Conservation (phyloP, 768 basidiomycete species). For the Leucocoprinus leucothites region DNA sequence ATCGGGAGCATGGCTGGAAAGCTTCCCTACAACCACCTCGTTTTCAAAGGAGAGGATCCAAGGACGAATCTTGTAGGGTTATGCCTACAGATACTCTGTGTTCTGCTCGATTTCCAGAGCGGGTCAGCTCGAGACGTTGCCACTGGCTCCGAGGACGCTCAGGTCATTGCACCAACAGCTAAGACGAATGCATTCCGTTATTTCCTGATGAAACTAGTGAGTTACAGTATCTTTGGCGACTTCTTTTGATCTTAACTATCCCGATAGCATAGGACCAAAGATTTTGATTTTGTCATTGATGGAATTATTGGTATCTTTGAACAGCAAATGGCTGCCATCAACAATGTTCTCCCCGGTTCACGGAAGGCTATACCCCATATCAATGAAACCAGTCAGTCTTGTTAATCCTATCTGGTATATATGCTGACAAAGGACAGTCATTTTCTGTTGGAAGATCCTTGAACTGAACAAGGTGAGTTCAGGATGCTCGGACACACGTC, state of each 20-base stretch:
- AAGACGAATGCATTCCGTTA: conserved; percentile 89
- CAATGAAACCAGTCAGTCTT: conserved; percentile 69
- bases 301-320: conserved; percentile 68
- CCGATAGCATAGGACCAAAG: conserved; percentile 79
- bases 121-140: conserved; percentile 61
- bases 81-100: conserved; percentile 75
- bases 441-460: conserved; percentile 87
- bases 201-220: conserved; percentile 85
- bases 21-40: conserved; percentile 85
- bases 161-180: conserved; percentile 47
- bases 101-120: conserved; percentile 78
- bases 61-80: conserved; percentile 68
- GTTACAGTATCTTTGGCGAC: conserved; percentile 21
- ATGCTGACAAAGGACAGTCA: conserved; percentile 40
- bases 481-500: neutral
- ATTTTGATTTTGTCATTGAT: conserved; percentile 80
- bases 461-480: conserved; percentile 82
- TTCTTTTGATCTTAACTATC: conserved; percentile 11
- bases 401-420: neutral
- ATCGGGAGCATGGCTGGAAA: conserved; percentile 74
- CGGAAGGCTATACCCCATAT: conserved; percentile 79
- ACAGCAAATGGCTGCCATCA: conserved; percentile 72
- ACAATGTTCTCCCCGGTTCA: conserved; percentile 82
- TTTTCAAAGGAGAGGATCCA: conserved; percentile 86
- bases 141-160: conserved; percentile 38